phyloP scores from a whole-genome alignment of 2,329 filamentous ascomycete genomes.

The Colletotrichum sp. region DNA sequence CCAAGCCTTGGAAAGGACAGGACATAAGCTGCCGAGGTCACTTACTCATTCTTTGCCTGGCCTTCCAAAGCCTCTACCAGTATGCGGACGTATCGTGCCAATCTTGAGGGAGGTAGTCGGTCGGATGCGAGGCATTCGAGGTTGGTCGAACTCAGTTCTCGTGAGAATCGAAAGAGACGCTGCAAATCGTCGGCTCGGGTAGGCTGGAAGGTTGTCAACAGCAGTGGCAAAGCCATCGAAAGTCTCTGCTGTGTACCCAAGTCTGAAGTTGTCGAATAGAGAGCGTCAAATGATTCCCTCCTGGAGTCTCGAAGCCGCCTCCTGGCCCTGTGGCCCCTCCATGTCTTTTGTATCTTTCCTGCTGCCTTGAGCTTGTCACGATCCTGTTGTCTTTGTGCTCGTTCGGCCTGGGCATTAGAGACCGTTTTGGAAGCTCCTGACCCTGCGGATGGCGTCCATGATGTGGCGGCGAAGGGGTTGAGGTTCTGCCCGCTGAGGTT shows the following conservation, averaged over 20 bases:
- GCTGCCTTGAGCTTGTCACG: constrained; percentile 77
- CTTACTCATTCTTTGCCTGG: not conserved
- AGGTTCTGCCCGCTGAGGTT: constrained; percentile 86
- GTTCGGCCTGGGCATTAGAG: constrained; percentile 85
- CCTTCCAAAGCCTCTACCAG: constrained; percentile 38
- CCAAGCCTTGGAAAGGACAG: not conserved
- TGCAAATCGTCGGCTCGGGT: constrained; percentile 49
- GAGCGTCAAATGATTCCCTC: constrained; percentile 66
- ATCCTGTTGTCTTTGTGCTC: constrained; percentile 80
- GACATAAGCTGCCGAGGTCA: not conserved
- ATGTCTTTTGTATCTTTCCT: constrained; percentile 76
- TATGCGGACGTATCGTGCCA: constrained; percentile 39
- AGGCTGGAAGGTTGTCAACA: constrained; percentile 55
- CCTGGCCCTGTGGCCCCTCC: constrained; percentile 78
- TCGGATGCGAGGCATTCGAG: constrained; percentile 38
- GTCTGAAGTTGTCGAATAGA: constrained; percentile 48
- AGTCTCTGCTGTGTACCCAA: constrained; percentile 39
- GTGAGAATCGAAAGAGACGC: constrained; percentile 50
- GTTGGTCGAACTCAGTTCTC: constrained; percentile 43
- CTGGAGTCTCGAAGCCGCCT: constrained; percentile 59
- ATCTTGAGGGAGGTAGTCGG: constrained; percentile 30
- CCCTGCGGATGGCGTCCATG: constrained; percentile 60
- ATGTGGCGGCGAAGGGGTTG: constrained; percentile 77
- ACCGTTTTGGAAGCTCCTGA: constrained; percentile 78
- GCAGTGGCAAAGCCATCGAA: constrained; percentile 47